Evolutionary conservation across 805 yeast species (phyloP), one percentile per base, ranked within the genome.

Genomic region (Saturnispora galanensis): DNA sequence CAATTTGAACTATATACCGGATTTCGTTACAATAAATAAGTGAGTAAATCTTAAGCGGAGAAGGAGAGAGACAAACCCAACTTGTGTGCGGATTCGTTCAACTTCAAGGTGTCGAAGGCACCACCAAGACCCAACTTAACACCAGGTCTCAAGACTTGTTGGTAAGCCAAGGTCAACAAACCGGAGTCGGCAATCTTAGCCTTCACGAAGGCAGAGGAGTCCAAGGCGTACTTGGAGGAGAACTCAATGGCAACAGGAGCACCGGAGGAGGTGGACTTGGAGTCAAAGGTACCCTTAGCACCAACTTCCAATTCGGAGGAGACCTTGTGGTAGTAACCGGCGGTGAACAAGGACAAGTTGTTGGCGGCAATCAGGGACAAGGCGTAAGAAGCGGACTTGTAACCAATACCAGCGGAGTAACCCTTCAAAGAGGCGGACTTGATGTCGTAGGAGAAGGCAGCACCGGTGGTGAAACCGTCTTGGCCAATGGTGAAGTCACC

Each of bases 111-210:
- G 70, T 93, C 96, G 70, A 93, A 81, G 52, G 95, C 87, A 59
- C 94, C 84, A 77, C 98, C 98, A 55, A 93, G 77, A 68, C 98
- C 98, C 60, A 93, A 74, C 63, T 85, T 86, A 59, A 93, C 96
- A 69, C 97, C 97, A 51, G 94, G 94, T 75, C 90, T 85, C 68
- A 93, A 77, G 59, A 77, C 81, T 75, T 90, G 97, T 64, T 90
- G 84, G 82, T 89, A 93, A 52, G 96, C 76, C 60, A 93, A 73
- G 55, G 96, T 88, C 56, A 96, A 83, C 59, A 88, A 73, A 72
- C 98, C 97, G 54, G 90, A 81, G 73, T 90, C 96, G 63, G 95
- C 89, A 59, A 93, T 79, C 79, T 89, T 90, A 58, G 95, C 97
- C 81, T 93, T 93, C 67, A 93, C 84, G 64, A 85, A 89, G 53